phyloP scores from a whole-genome alignment of 306 rosid genomes.

The Quercus engelmannii region DNA sequence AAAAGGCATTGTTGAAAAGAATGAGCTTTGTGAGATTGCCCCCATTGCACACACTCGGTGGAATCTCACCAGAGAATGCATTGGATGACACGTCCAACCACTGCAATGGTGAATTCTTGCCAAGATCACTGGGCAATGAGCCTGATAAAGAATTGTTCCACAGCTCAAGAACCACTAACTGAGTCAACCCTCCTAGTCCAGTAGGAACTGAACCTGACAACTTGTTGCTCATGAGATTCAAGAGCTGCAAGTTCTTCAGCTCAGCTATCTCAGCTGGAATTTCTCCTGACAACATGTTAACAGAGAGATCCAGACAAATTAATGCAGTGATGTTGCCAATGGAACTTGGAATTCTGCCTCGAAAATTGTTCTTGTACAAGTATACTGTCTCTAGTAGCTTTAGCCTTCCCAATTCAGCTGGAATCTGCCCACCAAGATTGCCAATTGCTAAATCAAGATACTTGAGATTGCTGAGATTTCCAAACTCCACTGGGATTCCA shows the following conservation, averaged over 20 bases:
- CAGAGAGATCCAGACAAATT: constrained; percentile 72
- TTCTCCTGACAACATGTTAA: constrained; percentile 67
- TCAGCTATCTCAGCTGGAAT: constrained; percentile 65
- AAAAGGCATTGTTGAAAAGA: constrained; percentile 83
- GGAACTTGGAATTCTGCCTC: constrained; percentile 59
- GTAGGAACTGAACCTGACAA: constrained; percentile 73
- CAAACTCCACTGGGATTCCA: constrained; percentile 69
- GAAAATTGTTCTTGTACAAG: constrained; percentile 68
- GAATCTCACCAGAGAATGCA: constrained; percentile 75
- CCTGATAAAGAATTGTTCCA: constrained; percentile 92
- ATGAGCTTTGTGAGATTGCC: constrained; percentile 94
- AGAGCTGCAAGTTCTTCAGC: constrained; percentile 68
- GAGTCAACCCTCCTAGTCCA: constrained; percentile 58
- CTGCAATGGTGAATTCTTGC: constrained; percentile 69
- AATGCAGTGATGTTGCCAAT: constrained; percentile 56
- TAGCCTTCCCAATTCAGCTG: constrained; percentile 60
- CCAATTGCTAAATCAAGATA: constrained; percentile 91
- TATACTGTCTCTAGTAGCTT: constrained; percentile 59
- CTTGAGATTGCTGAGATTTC: constrained; percentile 71
- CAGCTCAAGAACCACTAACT: constrained; percentile 65
- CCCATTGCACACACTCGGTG: constrained; percentile 56
- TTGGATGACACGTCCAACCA: constrained; percentile 96
- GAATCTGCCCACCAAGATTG: constrained; percentile 78
- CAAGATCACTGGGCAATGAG: constrained; percentile 67
- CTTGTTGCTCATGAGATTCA: constrained; percentile 75